phyloP scores from a whole-genome alignment of 2,329 filamentous ascomycete genomes.

The Hypomyces perniciosus region DNA sequence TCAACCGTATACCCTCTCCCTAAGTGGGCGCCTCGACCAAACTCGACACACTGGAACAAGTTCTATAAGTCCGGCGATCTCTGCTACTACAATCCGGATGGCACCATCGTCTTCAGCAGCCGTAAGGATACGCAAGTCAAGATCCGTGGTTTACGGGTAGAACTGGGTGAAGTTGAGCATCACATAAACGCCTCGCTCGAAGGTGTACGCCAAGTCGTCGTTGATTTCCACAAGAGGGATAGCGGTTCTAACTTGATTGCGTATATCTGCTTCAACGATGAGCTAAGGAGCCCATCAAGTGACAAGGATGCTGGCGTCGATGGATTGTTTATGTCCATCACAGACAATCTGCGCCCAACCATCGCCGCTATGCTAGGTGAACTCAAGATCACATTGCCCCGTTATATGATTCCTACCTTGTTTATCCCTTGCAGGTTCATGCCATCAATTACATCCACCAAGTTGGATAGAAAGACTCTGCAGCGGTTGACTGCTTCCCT shows the following conservation, averaged over 20 bases:
- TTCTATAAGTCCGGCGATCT: not conserved
- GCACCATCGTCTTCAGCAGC: not conserved
- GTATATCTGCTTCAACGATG: not conserved
- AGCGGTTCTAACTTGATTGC: not conserved
- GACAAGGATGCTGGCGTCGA: not conserved
- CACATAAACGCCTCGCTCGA: not conserved
- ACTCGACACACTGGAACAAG: not conserved
- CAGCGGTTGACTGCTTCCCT: not conserved
- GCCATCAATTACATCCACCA: not conserved
- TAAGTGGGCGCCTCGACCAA: not conserved
- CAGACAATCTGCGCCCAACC: no score
- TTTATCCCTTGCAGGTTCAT: no score
- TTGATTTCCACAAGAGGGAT: not conserved
- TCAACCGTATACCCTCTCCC: not conserved
- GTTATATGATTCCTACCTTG: not conserved
- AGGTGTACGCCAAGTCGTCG: not conserved
- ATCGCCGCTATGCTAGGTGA: not conserved
- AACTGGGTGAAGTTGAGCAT: not conserved
- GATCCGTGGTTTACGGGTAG: not conserved
- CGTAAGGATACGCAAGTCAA: not conserved
- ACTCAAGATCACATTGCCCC: not conserved
- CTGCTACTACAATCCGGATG: not conserved
- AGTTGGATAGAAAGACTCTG: not conserved
- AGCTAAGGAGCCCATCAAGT: not conserved
- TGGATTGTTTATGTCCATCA: not conserved